phyloP scores from a whole-genome alignment of 352 stramenopile species.

The Phytophthora syringae region DNA sequence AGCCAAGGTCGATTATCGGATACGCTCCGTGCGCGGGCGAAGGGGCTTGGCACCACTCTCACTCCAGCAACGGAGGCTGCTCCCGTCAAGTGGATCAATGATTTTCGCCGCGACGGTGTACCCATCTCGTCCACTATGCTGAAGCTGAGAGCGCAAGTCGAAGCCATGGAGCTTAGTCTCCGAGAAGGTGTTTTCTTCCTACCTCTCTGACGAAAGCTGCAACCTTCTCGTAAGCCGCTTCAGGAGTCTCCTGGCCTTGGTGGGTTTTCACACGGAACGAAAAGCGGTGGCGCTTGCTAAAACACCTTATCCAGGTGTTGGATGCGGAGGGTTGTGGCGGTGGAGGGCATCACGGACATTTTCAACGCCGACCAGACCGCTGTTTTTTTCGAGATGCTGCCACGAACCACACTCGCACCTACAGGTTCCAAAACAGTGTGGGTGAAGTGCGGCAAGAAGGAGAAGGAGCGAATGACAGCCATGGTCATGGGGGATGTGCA shows the following conservation, averaged over 20 bases:
- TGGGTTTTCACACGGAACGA: no score
- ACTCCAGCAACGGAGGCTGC: neutral
- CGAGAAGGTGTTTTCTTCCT: neutral
- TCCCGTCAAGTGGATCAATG: neutral
- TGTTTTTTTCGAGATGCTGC: constrained; percentile 39
- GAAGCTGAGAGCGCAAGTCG: neutral
- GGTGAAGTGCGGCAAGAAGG: constrained; percentile 30
- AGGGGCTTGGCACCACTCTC: neutral
- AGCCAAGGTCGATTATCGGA: neutral
- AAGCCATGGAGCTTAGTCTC: neutral
- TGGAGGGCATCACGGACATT: constrained; percentile 16
- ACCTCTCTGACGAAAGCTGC: no score
- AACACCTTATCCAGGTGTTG: no score
- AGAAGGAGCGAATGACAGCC: constrained; percentile 37
- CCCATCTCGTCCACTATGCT: neutral
- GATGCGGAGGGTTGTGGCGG: neutral
- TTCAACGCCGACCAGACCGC: constrained; percentile 36
- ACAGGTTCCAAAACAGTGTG: constrained; percentile 31
- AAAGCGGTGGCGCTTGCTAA: no score
- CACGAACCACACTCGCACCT: constrained; percentile 20
- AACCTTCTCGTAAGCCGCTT: no score
- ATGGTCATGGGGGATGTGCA: constrained; percentile 34
- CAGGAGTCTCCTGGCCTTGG: no score
- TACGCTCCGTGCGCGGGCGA: no score
- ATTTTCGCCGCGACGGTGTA: neutral